A percentile compares a stretch with the other conserved stretches of the same genome.
phyloP scores from a whole-genome alignment of 129 eudicot species.

The Cynara cardunculus region DNA sequence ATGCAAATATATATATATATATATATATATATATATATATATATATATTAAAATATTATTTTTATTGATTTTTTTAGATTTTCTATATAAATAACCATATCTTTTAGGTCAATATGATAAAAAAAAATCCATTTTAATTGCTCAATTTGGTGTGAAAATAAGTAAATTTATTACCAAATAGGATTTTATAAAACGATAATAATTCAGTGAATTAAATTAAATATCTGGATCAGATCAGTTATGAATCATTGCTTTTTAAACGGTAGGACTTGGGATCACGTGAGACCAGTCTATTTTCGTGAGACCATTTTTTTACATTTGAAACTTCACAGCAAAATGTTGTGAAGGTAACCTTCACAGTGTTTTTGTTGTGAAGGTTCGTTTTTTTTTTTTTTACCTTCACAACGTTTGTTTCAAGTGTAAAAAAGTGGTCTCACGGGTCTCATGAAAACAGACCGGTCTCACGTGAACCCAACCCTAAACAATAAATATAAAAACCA shows the following conservation, averaged over 20 bases:
- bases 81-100: conserved; percentile 11
- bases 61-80: neutral
- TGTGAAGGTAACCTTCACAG: no score
- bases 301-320: no score
- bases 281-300: no score
- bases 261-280: no score
- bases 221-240: neutral
- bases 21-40: neutral
- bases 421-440: no score
- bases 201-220: neutral
- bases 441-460: no score
- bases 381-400: no score
- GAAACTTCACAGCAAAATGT: no score
- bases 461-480: no score
- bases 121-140: neutral
- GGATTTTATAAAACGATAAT: neutral
- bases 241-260: neutral
- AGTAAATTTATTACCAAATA: neutral
- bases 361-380: no score
- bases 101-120: conserved; percentile 3
- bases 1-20: neutral
- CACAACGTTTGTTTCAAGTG: no score
- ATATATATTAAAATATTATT: neutral
- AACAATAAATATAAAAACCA: neutral
- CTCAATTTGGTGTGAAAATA: neutral